These are phyloP conservation scores for Hypocreales sp. DNA, from an alignment of 2,329 filamentous ascomycete species.

Conservation along the genomic window DNA sequence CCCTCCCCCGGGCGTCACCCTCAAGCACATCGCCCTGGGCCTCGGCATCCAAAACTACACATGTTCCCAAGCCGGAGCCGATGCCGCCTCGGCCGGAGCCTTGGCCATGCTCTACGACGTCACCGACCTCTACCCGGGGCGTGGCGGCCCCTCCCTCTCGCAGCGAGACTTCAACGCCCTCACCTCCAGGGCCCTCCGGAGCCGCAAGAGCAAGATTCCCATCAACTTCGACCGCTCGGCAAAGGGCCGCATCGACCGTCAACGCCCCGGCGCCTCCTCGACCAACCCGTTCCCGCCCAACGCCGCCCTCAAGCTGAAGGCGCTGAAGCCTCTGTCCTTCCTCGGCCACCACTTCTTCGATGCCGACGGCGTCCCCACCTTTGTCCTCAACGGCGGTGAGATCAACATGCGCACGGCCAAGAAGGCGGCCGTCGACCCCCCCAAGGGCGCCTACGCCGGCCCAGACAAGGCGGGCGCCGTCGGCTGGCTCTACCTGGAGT, in stretches of 20 bases:
- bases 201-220: slow-evolving; percentile 25
- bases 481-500: slow-evolving; percentile 35
- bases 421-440: slow-evolving; percentile 33
- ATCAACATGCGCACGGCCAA: slow-evolving; percentile 31
- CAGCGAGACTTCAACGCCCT: slow-evolving; percentile 23
- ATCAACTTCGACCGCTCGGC: slow-evolving; percentile 25
- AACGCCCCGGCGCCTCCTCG: slow-evolving; percentile 24
- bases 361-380: slow-evolving; percentile 35
- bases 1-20: slow-evolving; percentile 19
- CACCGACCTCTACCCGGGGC: slow-evolving; percentile 32
- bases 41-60: slow-evolving; percentile 58
- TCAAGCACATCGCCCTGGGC: slow-evolving; percentile 43
- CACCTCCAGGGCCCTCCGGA: slow-evolving; percentile 22
- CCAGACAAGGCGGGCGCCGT: slow-evolving; percentile 34
- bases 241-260: slow-evolving; percentile 12
- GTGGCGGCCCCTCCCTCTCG: slow-evolving; percentile 20
- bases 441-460: slow-evolving; percentile 28
- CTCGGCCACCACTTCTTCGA: slow-evolving; percentile 57
- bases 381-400: slow-evolving; percentile 31
- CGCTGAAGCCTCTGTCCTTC: slow-evolving; percentile 22
- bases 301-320: slow-evolving; percentile 20
- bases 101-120: slow-evolving; percentile 46
- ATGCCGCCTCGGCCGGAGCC: slow-evolving; percentile 31
- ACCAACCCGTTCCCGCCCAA: slow-evolving; percentile 27
- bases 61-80: slow-evolving; percentile 25